A percentile compares a stretch with the other conserved stretches of the same genome.
phyloP scores from a whole-genome alignment of 1,284 basidiomycete species.

The Rhizopogon parksii region DNA sequence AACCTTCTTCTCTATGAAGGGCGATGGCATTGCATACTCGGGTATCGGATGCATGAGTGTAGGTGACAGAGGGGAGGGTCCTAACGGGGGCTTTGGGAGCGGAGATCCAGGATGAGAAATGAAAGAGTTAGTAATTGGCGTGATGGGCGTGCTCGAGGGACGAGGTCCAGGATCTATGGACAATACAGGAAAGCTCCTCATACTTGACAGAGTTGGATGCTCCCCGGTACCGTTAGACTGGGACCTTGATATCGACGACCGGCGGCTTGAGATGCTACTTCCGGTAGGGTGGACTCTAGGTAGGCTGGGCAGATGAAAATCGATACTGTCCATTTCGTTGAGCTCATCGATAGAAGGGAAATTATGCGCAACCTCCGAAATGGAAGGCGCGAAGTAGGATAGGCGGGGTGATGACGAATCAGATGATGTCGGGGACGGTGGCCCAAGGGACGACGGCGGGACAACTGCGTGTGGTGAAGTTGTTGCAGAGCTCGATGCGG shows the following conservation, averaged over 20 bases:
- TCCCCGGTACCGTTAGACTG: conserved; percentile 13
- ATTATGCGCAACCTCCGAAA: conserved; percentile 50
- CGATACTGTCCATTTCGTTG: conserved; percentile 40
- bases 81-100: conserved; percentile 13
- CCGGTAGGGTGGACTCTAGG: conserved; percentile 30
- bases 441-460: conserved; percentile 59
- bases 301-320: conserved; percentile 42
- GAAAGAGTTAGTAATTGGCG: conserved; percentile 49
- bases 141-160: conserved; percentile 68
- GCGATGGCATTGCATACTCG: conserved; percentile 15
- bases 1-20: conserved; percentile 1
- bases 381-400: conserved; percentile 25
- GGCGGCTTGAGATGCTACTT: conserved; percentile 23
- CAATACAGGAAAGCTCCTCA: conserved; percentile 38
- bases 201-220: conserved; percentile 13
- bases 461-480: conserved; percentile 52
- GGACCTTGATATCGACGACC: conserved; percentile 6
- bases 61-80: conserved; percentile 14
- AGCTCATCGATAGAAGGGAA: conserved; percentile 75
- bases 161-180: conserved; percentile 53
- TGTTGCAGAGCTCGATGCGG: conserved; percentile 23
- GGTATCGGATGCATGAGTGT: conserved; percentile 16
- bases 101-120: conserved; percentile 56
- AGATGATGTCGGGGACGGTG: conserved; percentile 65
- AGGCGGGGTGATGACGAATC: conserved; percentile 43